Percentiles rank a stretch among this genome's conserved stretches.
Conservation (phyloP, 2,329 filamentous ascomycete genomes). For the Neopestalotiopsis clavispora region DNA sequence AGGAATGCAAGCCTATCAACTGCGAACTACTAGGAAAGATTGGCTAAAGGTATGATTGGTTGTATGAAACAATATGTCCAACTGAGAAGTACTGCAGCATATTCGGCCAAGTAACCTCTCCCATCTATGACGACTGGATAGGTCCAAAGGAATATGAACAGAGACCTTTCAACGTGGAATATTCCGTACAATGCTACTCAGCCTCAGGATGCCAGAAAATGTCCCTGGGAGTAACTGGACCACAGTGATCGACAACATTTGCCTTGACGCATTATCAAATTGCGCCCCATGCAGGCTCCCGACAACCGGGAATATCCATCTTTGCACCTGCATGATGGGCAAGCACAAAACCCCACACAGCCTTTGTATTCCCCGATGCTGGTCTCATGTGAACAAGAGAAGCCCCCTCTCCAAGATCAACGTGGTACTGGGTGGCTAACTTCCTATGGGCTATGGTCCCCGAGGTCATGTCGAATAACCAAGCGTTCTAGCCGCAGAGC, state of each 20-base stretch:
- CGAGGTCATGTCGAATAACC: too few relatives aligned
- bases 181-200: too few relatives aligned
- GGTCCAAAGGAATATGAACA: too few relatives aligned
- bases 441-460: not conserved
- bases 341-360: not conserved
- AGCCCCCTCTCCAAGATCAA: not conserved
- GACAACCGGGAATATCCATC: not conserved
- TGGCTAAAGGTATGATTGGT: not conserved
- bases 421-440: not conserved
- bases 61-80: not conserved
- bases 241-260: not conserved
- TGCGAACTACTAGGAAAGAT: not conserved
- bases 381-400: not conserved
- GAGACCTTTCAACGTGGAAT: too few relatives aligned
- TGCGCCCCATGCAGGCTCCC: not conserved
- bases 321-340: not conserved
- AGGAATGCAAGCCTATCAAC: not conserved
- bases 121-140: too few relatives aligned
- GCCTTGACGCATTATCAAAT: not conserved
- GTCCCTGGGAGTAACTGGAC: not conserved
- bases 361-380: constrained; percentile 1
- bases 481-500: too few relatives aligned
- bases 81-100: not conserved
- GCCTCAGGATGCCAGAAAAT: too few relatives aligned
- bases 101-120: not conserved